These are phyloP conservation scores for Suhomyces coccinellae DNA, from an alignment of 1,139 yeast species.

Conservation along the genomic window DNA sequence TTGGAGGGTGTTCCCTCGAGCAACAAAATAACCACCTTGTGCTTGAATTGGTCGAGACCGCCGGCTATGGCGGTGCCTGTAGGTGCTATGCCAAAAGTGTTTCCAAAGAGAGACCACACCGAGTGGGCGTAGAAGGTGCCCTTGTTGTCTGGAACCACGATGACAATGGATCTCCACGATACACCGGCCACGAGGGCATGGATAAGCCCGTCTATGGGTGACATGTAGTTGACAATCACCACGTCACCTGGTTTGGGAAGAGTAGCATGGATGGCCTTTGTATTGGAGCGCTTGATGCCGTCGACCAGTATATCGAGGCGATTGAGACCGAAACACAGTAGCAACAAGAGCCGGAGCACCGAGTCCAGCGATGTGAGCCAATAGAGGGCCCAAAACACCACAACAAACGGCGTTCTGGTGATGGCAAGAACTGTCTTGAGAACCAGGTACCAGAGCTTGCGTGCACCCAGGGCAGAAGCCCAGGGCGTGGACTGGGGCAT, in stretches of 20 bases:
- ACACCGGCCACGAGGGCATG: constrained; percentile 31
- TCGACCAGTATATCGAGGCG: constrained; percentile 47
- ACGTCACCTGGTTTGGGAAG: constrained; percentile 46
- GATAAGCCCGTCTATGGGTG: constrained; percentile 55
- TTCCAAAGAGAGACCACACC: constrained; percentile 34
- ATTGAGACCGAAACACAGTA: constrained; percentile 28
- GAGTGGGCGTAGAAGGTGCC: constrained; percentile 41
- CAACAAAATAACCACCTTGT: constrained; percentile 48
- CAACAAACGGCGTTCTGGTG: constrained; percentile 28
- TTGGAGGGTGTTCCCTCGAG: constrained; percentile 74
- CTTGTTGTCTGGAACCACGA: constrained; percentile 45
- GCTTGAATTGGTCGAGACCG: constrained; percentile 23
- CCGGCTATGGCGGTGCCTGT: constrained; percentile 15
- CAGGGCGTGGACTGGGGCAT: constrained; percentile 42
- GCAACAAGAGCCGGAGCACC: constrained; percentile 11
- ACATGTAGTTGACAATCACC: constrained; percentile 52
- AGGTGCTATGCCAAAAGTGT: constrained; percentile 25
- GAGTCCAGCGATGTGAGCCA: constrained; percentile 11
- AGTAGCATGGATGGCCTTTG: constrained; percentile 28
- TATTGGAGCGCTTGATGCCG: constrained; percentile 51
- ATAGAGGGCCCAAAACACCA: constrained; percentile 9
- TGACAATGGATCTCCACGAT: constrained; percentile 31
- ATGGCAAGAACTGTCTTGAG: constrained; percentile 23
- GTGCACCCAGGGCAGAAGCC: constrained; percentile 2
- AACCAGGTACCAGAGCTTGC: constrained; percentile 8